Evolutionary conservation across 179 eudicot species (phyloP).

Genomic region (Sideroxylon spinosum): DNA sequence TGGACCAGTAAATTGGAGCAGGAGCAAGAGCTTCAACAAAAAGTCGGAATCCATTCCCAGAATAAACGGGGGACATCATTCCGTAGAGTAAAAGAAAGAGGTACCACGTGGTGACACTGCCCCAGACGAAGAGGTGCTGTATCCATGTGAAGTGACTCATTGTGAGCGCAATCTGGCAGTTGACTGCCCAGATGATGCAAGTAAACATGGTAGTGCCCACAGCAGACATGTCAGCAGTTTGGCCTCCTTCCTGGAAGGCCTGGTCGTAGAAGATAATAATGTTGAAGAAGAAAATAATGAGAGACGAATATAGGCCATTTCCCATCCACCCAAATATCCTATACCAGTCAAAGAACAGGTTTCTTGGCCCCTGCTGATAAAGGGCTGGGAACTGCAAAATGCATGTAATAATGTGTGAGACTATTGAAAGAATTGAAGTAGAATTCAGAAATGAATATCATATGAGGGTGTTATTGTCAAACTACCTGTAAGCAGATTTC

Average conservation of each 20-base stretch:
- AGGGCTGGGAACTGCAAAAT: conserved; percentile 84
- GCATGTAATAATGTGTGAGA: neutral
- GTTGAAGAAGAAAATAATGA: conserved; percentile 71
- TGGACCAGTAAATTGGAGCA: conserved; percentile 70
- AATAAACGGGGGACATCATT: conserved; percentile 35
- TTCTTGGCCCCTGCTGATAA: conserved; percentile 94
- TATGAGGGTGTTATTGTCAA: conserved; percentile 9
- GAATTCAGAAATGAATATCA: neutral
- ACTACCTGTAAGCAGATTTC: conserved; percentile 94
- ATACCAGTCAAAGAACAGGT: conserved; percentile 91
- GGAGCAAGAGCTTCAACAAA: conserved; percentile 78
- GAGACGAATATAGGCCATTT: conserved; percentile 79
- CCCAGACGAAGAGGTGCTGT: conserved; percentile 82
- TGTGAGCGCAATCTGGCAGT: conserved; percentile 80
- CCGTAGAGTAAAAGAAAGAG: conserved; percentile 77
- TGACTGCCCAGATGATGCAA: conserved; percentile 80
- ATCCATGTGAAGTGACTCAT: conserved; percentile 99
- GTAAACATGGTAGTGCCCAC: conserved; percentile 94
- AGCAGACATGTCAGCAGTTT: conserved; percentile 78
- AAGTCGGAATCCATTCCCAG: conserved; percentile 49
- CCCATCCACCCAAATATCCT: conserved; percentile 94
- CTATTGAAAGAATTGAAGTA: neutral
- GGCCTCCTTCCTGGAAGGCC: conserved; percentile 68
- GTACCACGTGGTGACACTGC: conserved; percentile 75
- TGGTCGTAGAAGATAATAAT: conserved; percentile 66